Percentiles rank a stretch among this genome's conserved stretches.
These are phyloP conservation scores for Mortierella sp. DNA, from an alignment of 371 early-diverging fungal genomes.

Conservation along the genomic window DNA sequence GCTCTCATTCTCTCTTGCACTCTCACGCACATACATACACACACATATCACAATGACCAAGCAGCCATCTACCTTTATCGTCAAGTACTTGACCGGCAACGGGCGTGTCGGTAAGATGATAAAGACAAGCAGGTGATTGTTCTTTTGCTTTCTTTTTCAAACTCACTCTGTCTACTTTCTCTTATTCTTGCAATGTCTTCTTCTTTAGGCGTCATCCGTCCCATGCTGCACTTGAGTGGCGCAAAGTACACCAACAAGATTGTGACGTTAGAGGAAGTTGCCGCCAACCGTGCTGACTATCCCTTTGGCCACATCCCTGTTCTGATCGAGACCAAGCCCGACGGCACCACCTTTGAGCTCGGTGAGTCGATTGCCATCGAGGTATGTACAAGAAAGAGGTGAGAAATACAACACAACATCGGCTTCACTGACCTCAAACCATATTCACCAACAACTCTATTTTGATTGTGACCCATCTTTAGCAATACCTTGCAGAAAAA, in stretches of 20 bases:
- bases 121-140: too few relatives aligned
- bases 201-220: constrained; percentile 20
- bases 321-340: constrained; percentile 30
- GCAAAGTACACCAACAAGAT: constrained; percentile 38
- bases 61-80: constrained; percentile 28
- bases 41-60: not conserved
- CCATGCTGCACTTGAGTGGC: constrained; percentile 34
- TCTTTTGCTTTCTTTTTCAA: too few relatives aligned
- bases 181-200: not conserved
- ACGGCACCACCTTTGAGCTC: constrained; percentile 45
- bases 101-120: constrained; percentile 48
- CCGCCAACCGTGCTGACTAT: constrained; percentile 14
- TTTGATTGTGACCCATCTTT: not conserved
- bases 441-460: not conserved
- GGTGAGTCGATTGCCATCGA: constrained; percentile 46
- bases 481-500: constrained; percentile 54
- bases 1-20: not conserved
- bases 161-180: not conserved
- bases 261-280: constrained; percentile 22
- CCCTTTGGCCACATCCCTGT: constrained; percentile 52
- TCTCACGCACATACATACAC: not conserved
- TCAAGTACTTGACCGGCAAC: constrained; percentile 39
- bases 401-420: not conserved
- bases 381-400: constrained; percentile 8
- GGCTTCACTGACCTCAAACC: not conserved